Percentiles rank a stretch among this genome's conserved stretches.
Evolutionary conservation across 176 grass and related monocot species (phyloP).

Genomic region (Carex scoparia): DNA sequence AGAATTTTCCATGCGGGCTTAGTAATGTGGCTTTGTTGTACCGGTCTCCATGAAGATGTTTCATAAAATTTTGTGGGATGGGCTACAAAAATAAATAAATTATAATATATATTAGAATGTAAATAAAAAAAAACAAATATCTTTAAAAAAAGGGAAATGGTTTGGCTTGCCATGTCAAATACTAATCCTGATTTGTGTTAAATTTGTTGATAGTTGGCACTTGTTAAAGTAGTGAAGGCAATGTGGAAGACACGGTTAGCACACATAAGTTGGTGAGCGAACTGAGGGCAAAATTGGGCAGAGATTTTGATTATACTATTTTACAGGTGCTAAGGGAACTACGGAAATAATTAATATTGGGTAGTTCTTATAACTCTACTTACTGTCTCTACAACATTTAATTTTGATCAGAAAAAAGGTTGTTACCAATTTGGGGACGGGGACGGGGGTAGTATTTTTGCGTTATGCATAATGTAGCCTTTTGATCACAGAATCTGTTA

Average conservation of each 20-base stretch:
- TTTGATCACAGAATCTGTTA: not conserved
- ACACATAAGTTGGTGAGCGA: not conserved
- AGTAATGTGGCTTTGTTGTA: slow-evolving; percentile 7
- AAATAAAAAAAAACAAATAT: not conserved
- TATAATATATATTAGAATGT: not conserved
- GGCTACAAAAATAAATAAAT: slow-evolving; percentile 19
- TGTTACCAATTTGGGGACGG: not conserved
- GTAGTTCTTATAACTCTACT: not conserved
- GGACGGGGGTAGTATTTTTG: not conserved
- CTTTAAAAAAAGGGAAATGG: not conserved
- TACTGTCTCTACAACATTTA: not conserved
- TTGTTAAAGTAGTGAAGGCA: not conserved
- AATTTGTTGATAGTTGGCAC: not conserved
- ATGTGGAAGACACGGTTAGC: not conserved
- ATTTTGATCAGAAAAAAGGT: not conserved
- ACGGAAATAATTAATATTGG: no score
- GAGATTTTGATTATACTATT: not conserved
- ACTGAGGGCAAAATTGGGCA: not conserved
- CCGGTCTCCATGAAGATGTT: not conserved
- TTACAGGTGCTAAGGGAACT: not conserved
- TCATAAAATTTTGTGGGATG: slow-evolving; percentile 25
- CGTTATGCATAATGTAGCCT: not conserved
- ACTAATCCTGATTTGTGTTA: not conserved
- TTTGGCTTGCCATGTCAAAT: not conserved
- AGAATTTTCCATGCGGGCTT: slow-evolving; percentile 35